Evolutionary conservation across 73 alveolate genomes (phyloP).

Genomic region (Paramecium caudatum): DNA sequence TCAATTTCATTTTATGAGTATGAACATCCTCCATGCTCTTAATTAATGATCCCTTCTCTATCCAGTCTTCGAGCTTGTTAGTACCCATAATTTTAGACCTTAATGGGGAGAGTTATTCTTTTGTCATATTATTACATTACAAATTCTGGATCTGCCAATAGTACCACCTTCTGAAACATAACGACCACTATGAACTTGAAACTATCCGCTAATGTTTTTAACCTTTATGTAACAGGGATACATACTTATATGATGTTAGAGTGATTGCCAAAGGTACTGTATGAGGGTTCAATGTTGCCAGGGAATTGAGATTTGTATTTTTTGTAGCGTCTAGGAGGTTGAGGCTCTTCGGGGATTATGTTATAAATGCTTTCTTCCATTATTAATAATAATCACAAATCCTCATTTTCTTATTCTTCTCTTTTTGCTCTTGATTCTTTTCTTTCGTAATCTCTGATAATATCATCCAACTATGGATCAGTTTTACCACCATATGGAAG

Average conservation of each 20-base stretch:
- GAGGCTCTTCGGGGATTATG: neutral
- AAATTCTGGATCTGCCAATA: slow-evolving; percentile 31
- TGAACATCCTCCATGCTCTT: neutral
- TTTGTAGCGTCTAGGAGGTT: neutral
- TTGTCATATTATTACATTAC: neutral
- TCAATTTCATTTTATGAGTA: slow-evolving; percentile 23
- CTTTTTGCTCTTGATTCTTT: neutral
- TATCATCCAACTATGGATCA: slow-evolving; percentile 12
- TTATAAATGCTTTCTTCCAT: slow-evolving; percentile 72
- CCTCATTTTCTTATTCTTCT: slow-evolving; percentile 61
- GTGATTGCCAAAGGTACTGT: slow-evolving; percentile 45
- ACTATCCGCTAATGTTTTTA: slow-evolving; percentile 53
- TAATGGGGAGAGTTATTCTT: slow-evolving; percentile 24
- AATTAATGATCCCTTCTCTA: slow-evolving; percentile 35
- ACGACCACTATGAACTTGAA: neutral
- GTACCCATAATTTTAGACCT: slow-evolving; percentile 55
- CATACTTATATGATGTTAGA: neutral
- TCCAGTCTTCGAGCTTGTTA: slow-evolving; percentile 27
- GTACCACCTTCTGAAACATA: slow-evolving; percentile 55
- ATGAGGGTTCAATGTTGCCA: slow-evolving; percentile 1
- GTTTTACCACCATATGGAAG: neutral
- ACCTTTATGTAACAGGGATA: neutral
- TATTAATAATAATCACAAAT: slow-evolving; percentile 42
- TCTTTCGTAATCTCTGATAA: neutral
- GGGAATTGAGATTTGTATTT: slow-evolving; percentile 44